Base-by-base conservation (phyloP, 306 rosid species). In the Dryas drummondii region DNA sequence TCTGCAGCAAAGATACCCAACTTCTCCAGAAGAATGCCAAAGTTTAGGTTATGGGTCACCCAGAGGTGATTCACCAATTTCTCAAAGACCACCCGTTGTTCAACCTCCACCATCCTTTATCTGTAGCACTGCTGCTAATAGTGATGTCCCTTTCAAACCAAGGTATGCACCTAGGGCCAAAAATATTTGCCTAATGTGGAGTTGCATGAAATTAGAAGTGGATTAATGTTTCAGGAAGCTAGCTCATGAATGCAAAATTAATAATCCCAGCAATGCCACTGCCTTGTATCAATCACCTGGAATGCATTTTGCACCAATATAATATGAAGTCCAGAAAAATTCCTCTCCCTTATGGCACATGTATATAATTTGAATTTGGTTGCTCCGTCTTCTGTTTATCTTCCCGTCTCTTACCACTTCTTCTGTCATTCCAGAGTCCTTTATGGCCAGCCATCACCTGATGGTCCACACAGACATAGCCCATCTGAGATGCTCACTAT, bases 401-500 rank as follows among this genome's bases (percentile, higher is more conserved):
- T 59, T 41, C 68, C 0, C 44, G 16, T 19, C 13, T 37, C 62
- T 41, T 69, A 82, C 63, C n/a, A 47, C 27, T 45, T 78, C 37
- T 22, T 62, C 19, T 48, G 52, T 78, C 58, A 68, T 62, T 82
- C 52, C 79, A 91, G 97, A 72, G 82, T 84, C 60, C 50, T 88
- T 69, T 76, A 77, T 71, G 77, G 84, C 65, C 88, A 80, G 56
- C 55, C 86, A 65, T 79, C 87, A 27, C 67, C 89, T 54, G 89
- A 82, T 80, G 80, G 79, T 78, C 84, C 66, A 11, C 83, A 75
- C 60, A 86, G 87, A 75, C 83, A 65, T 32, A 82, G 83, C 76
- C 74, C 89, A 59, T 76, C 92, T 19, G 92, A 88, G 82, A 73
- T 80, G 79, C 69, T 82, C 77, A 82, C 90, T 63, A 76, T 92